phyloP scores from a whole-genome alignment of 345 rosid genomes.

The Pistacia integerrima region DNA sequence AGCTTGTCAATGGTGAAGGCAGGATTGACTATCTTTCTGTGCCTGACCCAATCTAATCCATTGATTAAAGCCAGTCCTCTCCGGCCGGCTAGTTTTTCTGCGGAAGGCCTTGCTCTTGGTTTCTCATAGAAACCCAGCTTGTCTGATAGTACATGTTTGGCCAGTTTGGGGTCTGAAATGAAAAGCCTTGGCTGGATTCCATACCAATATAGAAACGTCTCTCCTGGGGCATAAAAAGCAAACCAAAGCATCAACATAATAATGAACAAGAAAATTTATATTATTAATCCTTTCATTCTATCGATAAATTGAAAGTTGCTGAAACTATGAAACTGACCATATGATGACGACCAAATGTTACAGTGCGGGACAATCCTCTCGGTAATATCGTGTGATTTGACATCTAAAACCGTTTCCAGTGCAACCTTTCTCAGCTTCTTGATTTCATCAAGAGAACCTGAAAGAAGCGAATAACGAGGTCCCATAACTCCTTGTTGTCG shows the following conservation, averaged over 20 bases:
- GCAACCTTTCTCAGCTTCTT: conserved; percentile 22
- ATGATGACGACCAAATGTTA: conserved; percentile 25
- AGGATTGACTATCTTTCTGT: conserved; percentile 43
- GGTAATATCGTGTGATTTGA: conserved; percentile 32
- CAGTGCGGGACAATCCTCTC: conserved; percentile 28
- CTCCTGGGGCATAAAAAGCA: conserved; percentile 29
- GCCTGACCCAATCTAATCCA: conserved; percentile 46
- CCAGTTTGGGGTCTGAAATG: conserved; percentile 42
- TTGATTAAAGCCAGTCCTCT: conserved; percentile 36
- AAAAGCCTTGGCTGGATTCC: conserved; percentile 42
- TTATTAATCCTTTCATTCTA: too few species aligned
- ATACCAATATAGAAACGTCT: conserved; percentile 47
- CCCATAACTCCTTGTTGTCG: conserved; percentile 37
- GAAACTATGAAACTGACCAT: conserved; percentile 24
- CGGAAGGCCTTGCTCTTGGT: conserved; percentile 23
- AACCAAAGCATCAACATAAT: not conserved
- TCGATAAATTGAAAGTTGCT: too few species aligned
- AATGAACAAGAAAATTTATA: too few species aligned
- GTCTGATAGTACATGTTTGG: conserved; percentile 41
- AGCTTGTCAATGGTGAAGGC: conserved; percentile 49
- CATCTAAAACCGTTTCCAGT: conserved; percentile 10
- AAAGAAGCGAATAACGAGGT: conserved; percentile 26
- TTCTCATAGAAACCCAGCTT: conserved; percentile 41
- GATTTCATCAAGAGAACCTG: conserved; percentile 33
- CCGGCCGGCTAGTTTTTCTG: conserved; percentile 29